Conservation (phyloP, 2,329 filamentous ascomycete species). For the Penicillium sp. region DNA sequence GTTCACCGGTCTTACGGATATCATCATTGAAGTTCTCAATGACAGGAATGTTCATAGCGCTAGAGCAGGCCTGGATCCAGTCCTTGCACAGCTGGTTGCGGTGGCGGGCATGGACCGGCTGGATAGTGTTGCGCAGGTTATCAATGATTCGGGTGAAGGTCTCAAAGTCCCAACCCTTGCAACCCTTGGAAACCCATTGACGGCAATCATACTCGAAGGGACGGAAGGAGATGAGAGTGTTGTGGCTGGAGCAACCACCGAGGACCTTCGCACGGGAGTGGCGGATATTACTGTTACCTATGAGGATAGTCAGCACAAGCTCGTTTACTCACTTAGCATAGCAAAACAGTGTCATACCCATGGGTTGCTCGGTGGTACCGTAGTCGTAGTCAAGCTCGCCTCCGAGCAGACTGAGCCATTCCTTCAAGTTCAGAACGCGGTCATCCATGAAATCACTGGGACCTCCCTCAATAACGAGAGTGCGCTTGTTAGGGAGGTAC, state of each 20-base stretch:
- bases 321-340: neutral
- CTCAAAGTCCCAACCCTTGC: constrained; percentile 77
- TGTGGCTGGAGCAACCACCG: constrained; percentile 86
- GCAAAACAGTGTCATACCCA: constrained; percentile 41
- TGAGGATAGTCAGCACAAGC: constrained; percentile 10
- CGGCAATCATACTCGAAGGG: constrained; percentile 82
- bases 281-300: constrained; percentile 81
- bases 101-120: constrained; percentile 76
- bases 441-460: constrained; percentile 84
- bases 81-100: constrained; percentile 85
- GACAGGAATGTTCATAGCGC: constrained; percentile 69
- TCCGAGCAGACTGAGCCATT: constrained; percentile 77
- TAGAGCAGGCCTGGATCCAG: constrained; percentile 74
- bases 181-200: constrained; percentile 73
- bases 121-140: constrained; percentile 79
- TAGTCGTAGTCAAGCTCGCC: constrained; percentile 89
- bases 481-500: constrained; percentile 71
- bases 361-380: constrained; percentile 78
- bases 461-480: constrained; percentile 78
- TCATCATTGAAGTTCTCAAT: constrained; percentile 79
- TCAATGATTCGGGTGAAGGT: constrained; percentile 73
- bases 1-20: constrained; percentile 62
- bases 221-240: constrained; percentile 85
- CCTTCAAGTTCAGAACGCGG: constrained; percentile 72
- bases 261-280: constrained; percentile 88